These are phyloP conservation scores for Kokia cookei DNA, from an alignment of 441 rosid genomes.

Conservation along the genomic window DNA sequence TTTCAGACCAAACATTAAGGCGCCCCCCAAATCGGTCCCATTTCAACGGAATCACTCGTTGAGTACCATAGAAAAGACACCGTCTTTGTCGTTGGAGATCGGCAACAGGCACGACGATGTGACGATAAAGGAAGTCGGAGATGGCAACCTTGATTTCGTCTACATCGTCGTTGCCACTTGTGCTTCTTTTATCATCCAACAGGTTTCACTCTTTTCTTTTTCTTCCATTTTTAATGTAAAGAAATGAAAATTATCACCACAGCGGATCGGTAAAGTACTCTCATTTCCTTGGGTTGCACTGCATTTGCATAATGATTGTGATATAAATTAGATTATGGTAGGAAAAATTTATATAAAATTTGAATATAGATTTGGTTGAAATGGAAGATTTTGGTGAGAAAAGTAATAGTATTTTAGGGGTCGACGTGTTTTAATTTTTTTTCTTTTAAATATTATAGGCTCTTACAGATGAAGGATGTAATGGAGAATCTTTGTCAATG, in stretches of 20 bases:
- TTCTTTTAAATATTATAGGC: conserved; percentile 35
- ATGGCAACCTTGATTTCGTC: conserved; percentile 84
- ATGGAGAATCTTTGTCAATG: conserved; percentile 95
- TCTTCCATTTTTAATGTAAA: background rate
- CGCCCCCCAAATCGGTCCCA: too few species aligned
- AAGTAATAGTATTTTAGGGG: too few species aligned
- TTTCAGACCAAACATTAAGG: background rate
- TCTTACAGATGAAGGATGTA: conserved; percentile 66
- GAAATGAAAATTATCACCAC: background rate
- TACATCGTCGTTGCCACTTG: conserved; percentile 53
- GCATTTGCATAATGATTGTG: too few species aligned
- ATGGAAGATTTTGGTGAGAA: too few species aligned
- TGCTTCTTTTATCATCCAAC: conserved; percentile 81
- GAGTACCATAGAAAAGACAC: conserved; percentile 67
- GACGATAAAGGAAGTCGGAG: conserved; percentile 77
- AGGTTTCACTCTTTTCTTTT: conserved; percentile 32
- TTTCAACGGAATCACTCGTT: conserved; percentile 22
- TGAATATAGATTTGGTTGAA: too few species aligned
- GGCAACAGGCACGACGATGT: conserved; percentile 47
- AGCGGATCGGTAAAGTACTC: too few species aligned
- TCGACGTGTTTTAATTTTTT: background rate
- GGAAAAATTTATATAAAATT: too few species aligned
- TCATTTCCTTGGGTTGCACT: too few species aligned
- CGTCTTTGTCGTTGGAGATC: conserved; percentile 55
- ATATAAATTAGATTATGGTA: too few species aligned